Percentiles rank a stretch among this genome's conserved stretches.
Evolutionary conservation across 768 basidiomycete genomes (phyloP).

Genomic region (Rubroboletus satanas): DNA sequence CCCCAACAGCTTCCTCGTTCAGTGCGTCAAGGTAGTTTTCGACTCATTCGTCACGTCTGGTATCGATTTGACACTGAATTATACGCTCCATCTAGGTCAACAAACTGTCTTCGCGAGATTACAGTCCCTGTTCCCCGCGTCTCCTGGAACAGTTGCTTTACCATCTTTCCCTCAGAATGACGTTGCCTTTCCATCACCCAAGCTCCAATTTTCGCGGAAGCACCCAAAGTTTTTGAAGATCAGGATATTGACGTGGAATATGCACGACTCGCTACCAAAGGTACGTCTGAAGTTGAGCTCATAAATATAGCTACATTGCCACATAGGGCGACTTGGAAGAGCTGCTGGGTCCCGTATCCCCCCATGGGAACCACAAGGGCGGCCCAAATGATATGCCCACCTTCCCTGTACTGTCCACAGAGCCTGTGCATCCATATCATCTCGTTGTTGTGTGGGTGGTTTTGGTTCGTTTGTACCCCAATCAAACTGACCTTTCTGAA

Average conservation of each 20-base stretch:
- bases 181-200: slow-evolving; percentile 21
- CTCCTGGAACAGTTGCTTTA: slow-evolving; percentile 24
- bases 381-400: slow-evolving; percentile 22
- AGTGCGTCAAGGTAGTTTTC: slow-evolving; percentile 18
- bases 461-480: background rate
- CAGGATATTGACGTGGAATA: slow-evolving; percentile 76
- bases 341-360: slow-evolving; percentile 58
- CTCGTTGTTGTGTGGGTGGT: slow-evolving; percentile 66
- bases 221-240: slow-evolving; percentile 55
- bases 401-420: slow-evolving; percentile 48
- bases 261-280: slow-evolving; percentile 81
- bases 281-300: slow-evolving; percentile 30
- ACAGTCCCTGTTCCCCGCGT: slow-evolving; percentile 48
- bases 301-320: slow-evolving; percentile 2
- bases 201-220: slow-evolving; percentile 22
- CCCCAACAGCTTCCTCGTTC: slow-evolving; percentile 12
- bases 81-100: slow-evolving; percentile 25
- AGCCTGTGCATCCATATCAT: slow-evolving; percentile 67
- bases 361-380: slow-evolving; percentile 31
- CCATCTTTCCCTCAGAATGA: slow-evolving; percentile 20
- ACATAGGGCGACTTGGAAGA: slow-evolving; percentile 69
- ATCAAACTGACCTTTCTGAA: slow-evolving; percentile 29
- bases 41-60: slow-evolving; percentile 5
- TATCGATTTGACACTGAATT: background rate
- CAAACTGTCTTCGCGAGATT: slow-evolving; percentile 46